These are phyloP conservation scores for Cadophora luteo-olivacea DNA, from an alignment of 2,329 filamentous ascomycete species.

Conservation along the genomic window DNA sequence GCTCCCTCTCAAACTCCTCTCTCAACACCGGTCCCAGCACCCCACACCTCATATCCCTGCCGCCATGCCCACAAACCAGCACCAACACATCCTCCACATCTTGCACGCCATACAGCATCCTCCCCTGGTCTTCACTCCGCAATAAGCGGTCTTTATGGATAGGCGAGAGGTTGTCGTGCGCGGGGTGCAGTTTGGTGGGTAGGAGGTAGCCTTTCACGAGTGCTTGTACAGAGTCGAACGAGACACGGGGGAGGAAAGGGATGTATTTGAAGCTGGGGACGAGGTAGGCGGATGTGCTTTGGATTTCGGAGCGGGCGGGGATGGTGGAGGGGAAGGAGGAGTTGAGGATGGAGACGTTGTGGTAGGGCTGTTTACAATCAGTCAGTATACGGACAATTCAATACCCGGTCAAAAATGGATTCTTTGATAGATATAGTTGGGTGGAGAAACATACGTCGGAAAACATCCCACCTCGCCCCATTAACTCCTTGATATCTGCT, in stretches of 20 bases:
- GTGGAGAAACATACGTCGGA: slow-evolving; percentile 63
- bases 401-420: not conserved
- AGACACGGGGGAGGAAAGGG: slow-evolving; percentile 69
- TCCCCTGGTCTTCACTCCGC: slow-evolving; percentile 59
- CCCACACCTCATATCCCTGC: slow-evolving; percentile 83
- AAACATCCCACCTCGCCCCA: slow-evolving; percentile 70
- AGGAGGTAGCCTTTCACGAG: slow-evolving; percentile 71
- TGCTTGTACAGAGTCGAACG: slow-evolving; percentile 60
- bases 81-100: slow-evolving; percentile 74
- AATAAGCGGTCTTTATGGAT: slow-evolving; percentile 60
- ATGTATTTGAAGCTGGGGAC: slow-evolving; percentile 86
- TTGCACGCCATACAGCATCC: slow-evolving; percentile 60
- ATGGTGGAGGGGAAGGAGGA: slow-evolving; percentile 71
- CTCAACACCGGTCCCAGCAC: slow-evolving; percentile 76
- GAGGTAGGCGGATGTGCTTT: slow-evolving; percentile 72
- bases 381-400: not conserved
- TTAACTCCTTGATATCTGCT: slow-evolving; percentile 72
- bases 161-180: slow-evolving; percentile 63
- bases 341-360: slow-evolving; percentile 79
- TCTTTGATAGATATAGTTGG: not conserved
- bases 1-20: slow-evolving; percentile 69
- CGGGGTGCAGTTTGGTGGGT: slow-evolving; percentile 65
- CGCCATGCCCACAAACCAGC: slow-evolving; percentile 86
- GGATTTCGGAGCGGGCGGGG: slow-evolving; percentile 46
- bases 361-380: slow-evolving; percentile 70